Evolutionary conservation across 2,329 filamentous ascomycete species (phyloP), one percentile per base, ranked within the genome.

Genomic region (Talaromyces verruculosus): DNA sequence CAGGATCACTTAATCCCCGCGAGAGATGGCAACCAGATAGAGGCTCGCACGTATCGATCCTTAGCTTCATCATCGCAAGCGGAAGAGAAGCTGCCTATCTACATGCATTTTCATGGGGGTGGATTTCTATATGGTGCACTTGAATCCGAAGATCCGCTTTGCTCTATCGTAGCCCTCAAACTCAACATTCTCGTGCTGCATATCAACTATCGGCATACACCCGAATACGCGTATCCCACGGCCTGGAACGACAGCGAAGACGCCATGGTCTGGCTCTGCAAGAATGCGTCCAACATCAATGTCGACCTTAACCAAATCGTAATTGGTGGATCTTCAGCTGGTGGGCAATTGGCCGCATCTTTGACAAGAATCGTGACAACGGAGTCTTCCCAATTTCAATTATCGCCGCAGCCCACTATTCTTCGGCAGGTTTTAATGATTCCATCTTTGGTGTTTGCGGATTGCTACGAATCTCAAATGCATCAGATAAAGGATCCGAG

Each of bases 171-270:
- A 10, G 82, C 84, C 0, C 71, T 80, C 13, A 64, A 68, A 0
- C 69, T 73, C 3, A 58, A 66, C 0, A 77, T 82, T 1, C 74
- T 83, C 0, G 84, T 87, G 0, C 69, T 87, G 1, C 85, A 86
- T 49, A 76, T 87, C 13, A 85, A 86, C 68, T 88, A 88, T 71
- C 82, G 87, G 0, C 85, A 88, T 69, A 85, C 85, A 0, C 86
- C 86, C 0, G 82, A 87, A 61, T 75, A 81, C 67, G 69, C 66
- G 0, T 88, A 84, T 65, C 87, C 86, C 0, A 83, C 79, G 0
- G 79, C 82, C 0, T 86, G 82, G 81, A 61, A 61, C 51, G 87
- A 89, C 57, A 73, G 78, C 0, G 81, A 85, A 65, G 86, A 88
- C 55, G 80, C 82, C 0, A 84, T 87, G 37, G 75, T 80, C 19